Conservation (phyloP, 108 stramenopile genomes). For the Pseudonitzschia multiseries region DNA sequence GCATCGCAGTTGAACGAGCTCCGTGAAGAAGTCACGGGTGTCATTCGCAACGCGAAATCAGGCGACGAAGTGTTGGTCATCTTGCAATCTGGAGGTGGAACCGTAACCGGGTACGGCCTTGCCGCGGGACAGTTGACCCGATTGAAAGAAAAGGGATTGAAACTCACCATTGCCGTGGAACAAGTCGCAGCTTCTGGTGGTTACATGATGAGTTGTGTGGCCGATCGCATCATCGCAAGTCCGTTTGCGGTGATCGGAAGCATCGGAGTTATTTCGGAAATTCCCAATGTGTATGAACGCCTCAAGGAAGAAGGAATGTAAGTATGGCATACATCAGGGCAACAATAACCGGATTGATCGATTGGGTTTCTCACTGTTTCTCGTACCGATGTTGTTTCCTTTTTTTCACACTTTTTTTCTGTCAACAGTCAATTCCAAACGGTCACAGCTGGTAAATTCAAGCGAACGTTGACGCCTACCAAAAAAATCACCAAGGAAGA, state of each 20-base stretch:
- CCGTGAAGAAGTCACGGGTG: constrained; percentile 90
- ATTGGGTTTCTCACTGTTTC: neutral
- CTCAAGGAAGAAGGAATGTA: constrained; percentile 88
- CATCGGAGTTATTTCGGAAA: constrained; percentile 89
- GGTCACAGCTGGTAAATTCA: constrained; percentile 92
- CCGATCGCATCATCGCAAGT: constrained; percentile 76
- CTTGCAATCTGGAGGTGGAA: constrained; percentile 89
- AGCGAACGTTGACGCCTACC: constrained; percentile 86
- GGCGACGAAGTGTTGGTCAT: constrained; percentile 89
- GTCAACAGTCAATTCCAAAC: constrained; percentile 78
- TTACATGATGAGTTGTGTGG: constrained; percentile 86
- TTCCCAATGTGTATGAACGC: constrained; percentile 91
- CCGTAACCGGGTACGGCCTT: constrained; percentile 91
- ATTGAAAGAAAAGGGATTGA: constrained; percentile 74
- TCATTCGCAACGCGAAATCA: constrained; percentile 69
- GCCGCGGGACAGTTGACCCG: constrained; percentile 86
- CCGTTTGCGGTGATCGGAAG: constrained; percentile 86
- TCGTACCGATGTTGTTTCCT: neutral
- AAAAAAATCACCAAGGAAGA: constrained; percentile 90
- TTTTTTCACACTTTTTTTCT: neutral
- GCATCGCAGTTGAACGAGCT: constrained; percentile 82
- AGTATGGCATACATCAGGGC: constrained; percentile 16
- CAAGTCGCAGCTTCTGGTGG: constrained; percentile 91
- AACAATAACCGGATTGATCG: neutral
- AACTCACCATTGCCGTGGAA: constrained; percentile 91